Evolutionary conservation across 495 filamentous ascomycete genomes (phyloP), one percentile per base, ranked within the genome.

Genomic region (Jackrogersella minutella): DNA sequence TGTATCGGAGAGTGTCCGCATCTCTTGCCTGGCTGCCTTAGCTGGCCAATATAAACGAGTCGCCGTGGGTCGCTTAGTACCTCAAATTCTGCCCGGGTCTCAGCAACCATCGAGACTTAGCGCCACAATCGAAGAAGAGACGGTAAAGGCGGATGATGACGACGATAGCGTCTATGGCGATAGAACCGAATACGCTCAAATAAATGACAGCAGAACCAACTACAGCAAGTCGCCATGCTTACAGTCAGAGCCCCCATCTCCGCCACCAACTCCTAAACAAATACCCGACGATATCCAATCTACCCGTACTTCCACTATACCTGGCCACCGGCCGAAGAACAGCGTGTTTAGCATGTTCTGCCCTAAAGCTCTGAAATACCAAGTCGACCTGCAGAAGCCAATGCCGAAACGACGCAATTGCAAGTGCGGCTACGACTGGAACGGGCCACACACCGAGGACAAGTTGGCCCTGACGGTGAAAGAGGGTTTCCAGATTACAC

Each of bases 271-370:
- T 22, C 76, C 77, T 11, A 75, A 76, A 54, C 43, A 67, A 14
- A 55, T 41, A 13, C 63, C 67, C 14, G 72, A 74, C n/a, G 70
- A 77, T 47, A 41, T 62, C 17, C 64, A 64, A 44, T 76, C 66
- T 21, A 52, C 46, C 39, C 53, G 22, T 54, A 58, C 64, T 9
- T 62, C 40, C 17, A 55, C 43, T 37, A 44, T 65, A 10, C 49
- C 52, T 17, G 53, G 57, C 3, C 50, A 5, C 2, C 68, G 71
- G 6, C 74, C 74, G 17, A 73, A 71, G 63, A 79, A 79, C 54
- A 73, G 73, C 60, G 77, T 78, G 31, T 79, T 79, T 36, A 76
- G 74, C 60, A 65, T 76, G 37, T 79, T 79, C 44, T 79, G 77
- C 52, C 62, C 77, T 4, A 68, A 78, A 26, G 77, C 75, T 4